phyloP scores from a whole-genome alignment of 192 early-diverging fungal species.

The Coemansia sp. region DNA sequence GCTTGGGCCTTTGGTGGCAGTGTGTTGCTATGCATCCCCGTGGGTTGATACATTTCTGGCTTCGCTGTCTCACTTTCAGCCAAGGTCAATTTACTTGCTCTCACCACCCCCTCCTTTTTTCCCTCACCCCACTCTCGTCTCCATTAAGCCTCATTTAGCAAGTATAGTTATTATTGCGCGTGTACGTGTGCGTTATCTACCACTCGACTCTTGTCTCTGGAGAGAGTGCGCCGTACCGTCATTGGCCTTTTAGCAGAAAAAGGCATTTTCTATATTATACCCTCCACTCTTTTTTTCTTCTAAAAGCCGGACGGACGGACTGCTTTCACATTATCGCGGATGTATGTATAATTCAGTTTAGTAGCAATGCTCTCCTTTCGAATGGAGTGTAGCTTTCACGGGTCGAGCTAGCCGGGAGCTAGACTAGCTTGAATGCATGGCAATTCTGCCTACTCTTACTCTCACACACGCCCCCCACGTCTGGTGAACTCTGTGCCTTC shows the following conservation, averaged over 20 bases:
- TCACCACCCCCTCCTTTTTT: too few species aligned
- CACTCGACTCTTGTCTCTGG: not conserved
- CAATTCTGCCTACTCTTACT: not conserved
- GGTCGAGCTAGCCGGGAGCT: not conserved
- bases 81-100: not conserved
- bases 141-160: not conserved
- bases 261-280: not conserved
- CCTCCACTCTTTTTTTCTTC: not conserved
- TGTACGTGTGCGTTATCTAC: not conserved
- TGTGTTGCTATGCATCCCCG: not conserved
- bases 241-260: not conserved
- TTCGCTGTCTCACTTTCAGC: not conserved
- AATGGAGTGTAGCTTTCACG: not conserved
- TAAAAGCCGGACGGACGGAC: not conserved
- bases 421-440: not conserved
- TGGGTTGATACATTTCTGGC: not conserved
- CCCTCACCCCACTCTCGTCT: not conserved
- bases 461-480: not conserved
- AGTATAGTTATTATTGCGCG: not conserved
- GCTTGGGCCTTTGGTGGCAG: not conserved
- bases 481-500: not conserved
- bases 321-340: conserved; percentile 6
- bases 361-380: not conserved
- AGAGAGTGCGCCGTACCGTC: not conserved
- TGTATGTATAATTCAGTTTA: conserved; percentile 1